Percentiles rank a stretch among this genome's conserved stretches.
These are phyloP conservation scores for Adansonia grandidieri DNA, from an alignment of 441 rosid species.

Conservation along the genomic window DNA sequence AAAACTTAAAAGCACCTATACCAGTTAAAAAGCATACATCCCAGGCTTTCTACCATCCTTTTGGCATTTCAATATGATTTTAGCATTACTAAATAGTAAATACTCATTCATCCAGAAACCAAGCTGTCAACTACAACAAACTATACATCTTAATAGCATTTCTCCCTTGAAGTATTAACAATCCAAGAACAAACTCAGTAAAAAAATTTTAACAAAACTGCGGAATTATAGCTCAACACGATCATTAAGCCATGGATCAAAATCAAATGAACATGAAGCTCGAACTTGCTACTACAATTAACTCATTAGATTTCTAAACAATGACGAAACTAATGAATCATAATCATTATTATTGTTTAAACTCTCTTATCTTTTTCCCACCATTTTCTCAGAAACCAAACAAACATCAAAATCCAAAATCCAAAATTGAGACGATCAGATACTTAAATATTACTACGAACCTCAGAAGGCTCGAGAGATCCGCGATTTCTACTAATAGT, in stretches of 20 bases:
- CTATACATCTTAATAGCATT: not conserved
- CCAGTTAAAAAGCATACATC: not conserved
- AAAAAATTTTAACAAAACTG: not conserved
- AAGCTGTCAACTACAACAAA: not conserved
- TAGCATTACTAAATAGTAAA: not conserved
- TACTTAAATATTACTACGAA: conserved; percentile 26
- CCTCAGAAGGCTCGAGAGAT: conserved; percentile 59
- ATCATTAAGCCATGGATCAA: not conserved
- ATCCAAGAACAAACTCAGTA: not conserved
- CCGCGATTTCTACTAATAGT: conserved; percentile 49
- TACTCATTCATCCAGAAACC: not conserved
- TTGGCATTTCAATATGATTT: not conserved
- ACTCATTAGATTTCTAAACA: not conserved
- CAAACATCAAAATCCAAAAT: conserved; percentile 5
- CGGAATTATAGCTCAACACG: not conserved
- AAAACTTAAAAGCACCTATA: not conserved
- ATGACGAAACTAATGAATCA: not conserved
- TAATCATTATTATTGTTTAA: conserved; percentile 2
- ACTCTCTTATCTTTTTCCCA: not conserved
- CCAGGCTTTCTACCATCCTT: not conserved
- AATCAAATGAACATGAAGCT: not conserved
- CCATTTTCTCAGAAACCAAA: conserved; percentile 27
- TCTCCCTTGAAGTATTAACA: not conserved
- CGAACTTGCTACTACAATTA: not conserved
- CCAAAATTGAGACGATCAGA: conserved; percentile 10